Percentiles rank a stretch among this genome's conserved stretches.
These are phyloP conservation scores for Telopea speciosissima DNA, from an alignment of 177 flowering plant genomes.

Conservation along the genomic window DNA sequence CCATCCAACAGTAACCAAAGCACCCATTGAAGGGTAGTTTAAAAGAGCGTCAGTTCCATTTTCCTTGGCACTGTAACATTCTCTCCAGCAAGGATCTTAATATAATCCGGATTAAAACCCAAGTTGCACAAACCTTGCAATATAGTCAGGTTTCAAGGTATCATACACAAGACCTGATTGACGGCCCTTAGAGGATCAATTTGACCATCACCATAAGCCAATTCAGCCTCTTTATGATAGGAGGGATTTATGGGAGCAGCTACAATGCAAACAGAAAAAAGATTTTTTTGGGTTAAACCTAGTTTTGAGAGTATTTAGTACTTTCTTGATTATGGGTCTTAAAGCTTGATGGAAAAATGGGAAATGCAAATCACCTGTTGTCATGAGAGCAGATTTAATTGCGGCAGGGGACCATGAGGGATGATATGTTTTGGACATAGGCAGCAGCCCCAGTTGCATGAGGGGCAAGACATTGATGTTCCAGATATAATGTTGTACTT, in stretches of 20 bases:
- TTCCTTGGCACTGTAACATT: too few species aligned
- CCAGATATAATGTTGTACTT: conserved; percentile 50
- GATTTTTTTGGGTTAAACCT: neutral
- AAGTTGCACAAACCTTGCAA: too few species aligned
- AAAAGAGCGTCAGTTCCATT: neutral
- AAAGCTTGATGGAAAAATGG: too few species aligned
- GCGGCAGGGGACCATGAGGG: conserved; percentile 77
- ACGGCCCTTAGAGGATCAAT: neutral
- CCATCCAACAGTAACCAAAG: too few species aligned
- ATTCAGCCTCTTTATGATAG: neutral
- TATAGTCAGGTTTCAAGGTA: neutral
- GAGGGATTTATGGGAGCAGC: neutral
- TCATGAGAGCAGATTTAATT: conserved; percentile 69
- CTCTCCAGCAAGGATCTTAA: neutral
- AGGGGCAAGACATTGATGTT: conserved; percentile 75
- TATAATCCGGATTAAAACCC: neutral
- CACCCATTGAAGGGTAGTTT: neutral
- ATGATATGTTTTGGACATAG: conserved; percentile 53
- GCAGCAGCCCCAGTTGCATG: conserved; percentile 60
- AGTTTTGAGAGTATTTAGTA: too few species aligned
- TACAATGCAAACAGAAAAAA: neutral
- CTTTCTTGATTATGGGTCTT: too few species aligned
- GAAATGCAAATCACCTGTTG: conserved; percentile 45
- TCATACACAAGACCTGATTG: neutral
- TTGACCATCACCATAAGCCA: neutral